A percentile compares a stretch with the other conserved stretches of the same genome.
Conservation (phyloP, 1,284 basidiomycete species). For the Boletellus deceptivus region DNA sequence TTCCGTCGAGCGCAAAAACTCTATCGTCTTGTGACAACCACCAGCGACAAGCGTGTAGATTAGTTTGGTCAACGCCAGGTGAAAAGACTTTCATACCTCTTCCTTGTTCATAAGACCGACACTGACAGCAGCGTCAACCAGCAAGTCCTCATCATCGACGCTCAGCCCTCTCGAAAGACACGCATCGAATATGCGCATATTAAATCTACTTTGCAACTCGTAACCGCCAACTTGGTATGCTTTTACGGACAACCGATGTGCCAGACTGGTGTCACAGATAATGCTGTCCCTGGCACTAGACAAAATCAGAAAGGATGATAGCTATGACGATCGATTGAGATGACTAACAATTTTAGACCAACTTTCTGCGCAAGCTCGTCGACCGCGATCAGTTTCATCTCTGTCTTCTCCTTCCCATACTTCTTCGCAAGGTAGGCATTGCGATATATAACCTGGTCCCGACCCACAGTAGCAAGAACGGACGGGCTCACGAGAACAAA, state of each 20-base stretch:
- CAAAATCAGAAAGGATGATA: neutral
- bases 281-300: slow-evolving; percentile 55
- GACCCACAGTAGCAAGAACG: slow-evolving; percentile 40
- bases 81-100: slow-evolving; percentile 41
- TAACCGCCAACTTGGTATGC: slow-evolving; percentile 67
- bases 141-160: slow-evolving; percentile 55
- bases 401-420: slow-evolving; percentile 58
- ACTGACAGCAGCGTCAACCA: slow-evolving; percentile 60
- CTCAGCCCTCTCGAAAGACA: slow-evolving; percentile 63
- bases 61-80: neutral
- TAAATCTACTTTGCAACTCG: slow-evolving; percentile 53
- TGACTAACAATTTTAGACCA: slow-evolving; percentile 65
- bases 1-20: slow-evolving; percentile 67
- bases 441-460: slow-evolving; percentile 37
- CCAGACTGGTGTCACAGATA: slow-evolving; percentile 63
- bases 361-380: slow-evolving; percentile 51
- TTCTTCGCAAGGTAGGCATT: slow-evolving; percentile 39
- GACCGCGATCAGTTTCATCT: slow-evolving; percentile 47
- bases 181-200: slow-evolving; percentile 62
- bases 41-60: neutral
- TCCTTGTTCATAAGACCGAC: slow-evolving; percentile 56
- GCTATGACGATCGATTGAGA: neutral
- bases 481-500: slow-evolving; percentile 57
- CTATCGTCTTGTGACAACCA: slow-evolving; percentile 39
- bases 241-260: slow-evolving; percentile 71